Percentiles rank a stretch among this genome's conserved stretches.
Evolutionary conservation across 257 asterid genomes (phyloP).

Genomic region (Primulina huaijiensis): DNA sequence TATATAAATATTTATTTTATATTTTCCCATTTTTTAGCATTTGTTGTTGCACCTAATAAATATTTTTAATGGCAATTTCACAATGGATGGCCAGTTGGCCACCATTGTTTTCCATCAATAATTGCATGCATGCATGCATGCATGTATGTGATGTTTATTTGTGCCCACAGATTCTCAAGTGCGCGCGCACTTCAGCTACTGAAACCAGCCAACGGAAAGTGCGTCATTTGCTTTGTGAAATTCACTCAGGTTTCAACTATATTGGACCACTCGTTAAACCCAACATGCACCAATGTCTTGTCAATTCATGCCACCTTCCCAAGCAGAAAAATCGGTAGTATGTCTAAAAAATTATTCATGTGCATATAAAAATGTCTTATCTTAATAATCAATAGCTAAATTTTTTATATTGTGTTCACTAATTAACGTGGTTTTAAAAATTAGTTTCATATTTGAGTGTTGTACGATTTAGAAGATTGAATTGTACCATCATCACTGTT

Average conservation of each 20-base stretch:
- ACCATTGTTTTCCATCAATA: background rate
- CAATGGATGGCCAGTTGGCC: background rate
- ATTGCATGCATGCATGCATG: too few species aligned
- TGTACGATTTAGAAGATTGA: too few species aligned
- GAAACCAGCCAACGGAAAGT: background rate
- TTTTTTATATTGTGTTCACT: too few species aligned
- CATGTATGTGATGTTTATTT: too few species aligned
- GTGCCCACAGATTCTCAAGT: background rate
- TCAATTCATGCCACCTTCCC: background rate
- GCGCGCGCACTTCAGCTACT: background rate
- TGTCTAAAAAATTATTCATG: background rate
- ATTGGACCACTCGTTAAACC: background rate
- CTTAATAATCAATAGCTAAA: background rate
- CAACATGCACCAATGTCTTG: too few species aligned
- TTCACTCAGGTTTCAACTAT: background rate
- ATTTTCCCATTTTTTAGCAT: too few species aligned
- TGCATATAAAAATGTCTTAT: background rate
- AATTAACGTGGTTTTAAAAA: too few species aligned
- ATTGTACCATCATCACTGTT: too few species aligned
- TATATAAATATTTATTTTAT: too few species aligned
- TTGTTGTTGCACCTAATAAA: too few species aligned
- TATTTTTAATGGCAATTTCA: background rate
- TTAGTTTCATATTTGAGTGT: too few species aligned
- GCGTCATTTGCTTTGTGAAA: background rate
- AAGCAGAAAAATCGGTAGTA: too few species aligned